Percentiles rank a stretch among this genome's conserved stretches.
Evolutionary conservation across 164 flowering plant genomes (phyloP).

Genomic region (Vitis rotundifolia): DNA sequence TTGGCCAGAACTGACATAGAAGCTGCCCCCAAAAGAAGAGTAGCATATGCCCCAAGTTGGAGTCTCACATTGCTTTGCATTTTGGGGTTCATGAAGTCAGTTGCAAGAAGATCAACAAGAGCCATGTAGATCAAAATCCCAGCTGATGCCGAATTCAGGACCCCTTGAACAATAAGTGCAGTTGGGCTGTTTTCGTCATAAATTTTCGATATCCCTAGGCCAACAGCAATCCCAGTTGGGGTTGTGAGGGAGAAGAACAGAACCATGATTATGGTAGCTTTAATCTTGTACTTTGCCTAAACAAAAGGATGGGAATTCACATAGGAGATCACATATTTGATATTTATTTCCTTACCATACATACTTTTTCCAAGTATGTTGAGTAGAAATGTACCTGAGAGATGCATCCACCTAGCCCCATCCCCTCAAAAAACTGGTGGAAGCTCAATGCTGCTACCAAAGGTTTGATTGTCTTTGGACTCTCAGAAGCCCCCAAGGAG

Average conservation of each 20-base stretch:
- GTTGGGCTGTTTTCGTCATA: conserved; percentile 20
- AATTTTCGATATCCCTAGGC: conserved; percentile 25
- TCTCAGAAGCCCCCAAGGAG: conserved; percentile 27
- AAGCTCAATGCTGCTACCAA: conserved; percentile 25
- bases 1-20: conserved; percentile 34
- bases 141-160: conserved; percentile 31
- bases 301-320: neutral
- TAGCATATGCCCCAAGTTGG: conserved; percentile 18
- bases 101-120: conserved; percentile 39
- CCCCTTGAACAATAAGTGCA: conserved; percentile 31
- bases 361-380: neutral
- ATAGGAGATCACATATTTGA: too few relatives aligned
- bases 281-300: conserved; percentile 31
- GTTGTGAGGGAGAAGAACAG: conserved; percentile 38
- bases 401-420: conserved; percentile 44
- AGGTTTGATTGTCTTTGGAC: conserved; percentile 23
- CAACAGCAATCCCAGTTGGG: conserved; percentile 34
- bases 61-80: conserved; percentile 25
- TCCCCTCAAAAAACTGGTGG: conserved; percentile 34
- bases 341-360: too few relatives aligned
- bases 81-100: conserved; percentile 34
- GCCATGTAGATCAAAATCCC: conserved; percentile 46
- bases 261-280: conserved; percentile 22
- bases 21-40: conserved; percentile 33
- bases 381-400: conserved; percentile 10